Evolutionary conservation across 345 rosid species (phyloP).

Genomic region (Bruguiera parviflora): DNA sequence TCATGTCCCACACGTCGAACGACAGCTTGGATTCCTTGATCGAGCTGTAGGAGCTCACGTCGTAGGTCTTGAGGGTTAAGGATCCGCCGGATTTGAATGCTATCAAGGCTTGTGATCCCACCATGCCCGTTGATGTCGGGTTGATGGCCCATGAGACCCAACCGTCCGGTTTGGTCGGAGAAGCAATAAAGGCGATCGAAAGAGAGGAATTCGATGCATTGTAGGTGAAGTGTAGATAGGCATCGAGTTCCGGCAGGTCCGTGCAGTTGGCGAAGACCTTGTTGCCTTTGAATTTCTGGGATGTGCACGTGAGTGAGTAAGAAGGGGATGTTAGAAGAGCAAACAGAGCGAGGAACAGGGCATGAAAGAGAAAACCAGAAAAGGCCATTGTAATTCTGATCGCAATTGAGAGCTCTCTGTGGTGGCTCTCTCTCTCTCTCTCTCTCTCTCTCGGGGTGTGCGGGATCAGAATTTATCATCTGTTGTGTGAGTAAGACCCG

Average conservation of each 20-base stretch:
- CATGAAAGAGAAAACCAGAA: not conserved
- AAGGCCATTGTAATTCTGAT: too few relatives aligned
- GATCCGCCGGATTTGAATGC: conserved; percentile 42
- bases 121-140: conserved; percentile 50
- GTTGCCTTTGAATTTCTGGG: conserved; percentile 35
- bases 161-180: conserved; percentile 31
- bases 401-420: too few relatives aligned
- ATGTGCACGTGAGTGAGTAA: conserved; percentile 44
- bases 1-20: conserved; percentile 24
- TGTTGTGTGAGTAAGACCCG: too few relatives aligned
- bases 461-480: too few relatives aligned
- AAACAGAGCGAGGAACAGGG: conserved; percentile 15
- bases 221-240: conserved; percentile 21
- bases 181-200: conserved; percentile 15
- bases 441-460: too few relatives aligned
- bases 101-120: conserved; percentile 60
- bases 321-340: conserved; percentile 38
- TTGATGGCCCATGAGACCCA: conserved; percentile 91
- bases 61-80: conserved; percentile 23
- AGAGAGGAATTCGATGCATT: conserved; percentile 10
- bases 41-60: conserved; percentile 11
- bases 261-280: conserved; percentile 16
- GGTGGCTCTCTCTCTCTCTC: too few relatives aligned
- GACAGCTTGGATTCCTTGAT: conserved; percentile 21
- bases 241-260: conserved; percentile 19